Percentiles rank a stretch among this genome's conserved stretches.
Evolutionary conservation across 2,329 filamentous ascomycete species (phyloP).

Genomic region (Xylariaceae sp.): DNA sequence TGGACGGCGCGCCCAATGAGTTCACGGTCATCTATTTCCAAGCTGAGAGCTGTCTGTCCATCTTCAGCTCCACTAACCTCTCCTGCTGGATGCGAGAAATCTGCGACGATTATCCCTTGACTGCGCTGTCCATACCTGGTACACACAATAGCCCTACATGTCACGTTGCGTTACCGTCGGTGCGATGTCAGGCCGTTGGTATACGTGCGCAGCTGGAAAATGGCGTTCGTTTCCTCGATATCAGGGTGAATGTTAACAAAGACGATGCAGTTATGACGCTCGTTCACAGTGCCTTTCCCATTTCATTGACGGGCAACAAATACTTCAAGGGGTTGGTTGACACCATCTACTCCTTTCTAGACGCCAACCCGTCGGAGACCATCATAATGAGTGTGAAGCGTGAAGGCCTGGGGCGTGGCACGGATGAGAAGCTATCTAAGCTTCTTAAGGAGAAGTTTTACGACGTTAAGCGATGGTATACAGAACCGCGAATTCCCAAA

Average conservation of each 20-base stretch:
- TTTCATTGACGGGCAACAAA: conserved; percentile 75
- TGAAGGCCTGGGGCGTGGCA: conserved; percentile 76
- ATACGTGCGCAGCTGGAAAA: conserved; percentile 76
- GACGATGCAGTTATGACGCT: conserved; percentile 66
- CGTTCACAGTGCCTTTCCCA: conserved; percentile 85
- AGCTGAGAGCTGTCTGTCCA: conserved; percentile 48
- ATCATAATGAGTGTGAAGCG: conserved; percentile 85
- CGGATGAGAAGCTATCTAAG: conserved; percentile 70
- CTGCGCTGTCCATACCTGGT: conserved; percentile 82
- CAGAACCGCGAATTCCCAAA: conserved; percentile 66
- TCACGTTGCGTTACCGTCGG: conserved; percentile 79
- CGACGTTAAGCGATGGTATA: conserved; percentile 63
- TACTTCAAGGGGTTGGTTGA: conserved; percentile 70
- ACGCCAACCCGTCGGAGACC: conserved; percentile 71
- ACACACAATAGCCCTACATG: conserved; percentile 92
- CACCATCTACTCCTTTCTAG: conserved; percentile 69
- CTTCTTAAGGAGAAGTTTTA: conserved; percentile 72
- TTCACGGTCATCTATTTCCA: conserved; percentile 63
- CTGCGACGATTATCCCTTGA: conserved; percentile 65
- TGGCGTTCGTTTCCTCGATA: conserved; percentile 90
- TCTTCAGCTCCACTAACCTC: conserved; percentile 68
- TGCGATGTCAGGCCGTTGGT: conserved; percentile 82
- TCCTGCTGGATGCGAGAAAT: conserved; percentile 77
- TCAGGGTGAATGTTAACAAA: conserved; percentile 59
- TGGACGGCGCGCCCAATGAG: conserved; percentile 47